These are phyloP conservation scores for Trametes versicolor DNA, from an alignment of 1,284 basidiomycete species.

Conservation along the genomic window DNA sequence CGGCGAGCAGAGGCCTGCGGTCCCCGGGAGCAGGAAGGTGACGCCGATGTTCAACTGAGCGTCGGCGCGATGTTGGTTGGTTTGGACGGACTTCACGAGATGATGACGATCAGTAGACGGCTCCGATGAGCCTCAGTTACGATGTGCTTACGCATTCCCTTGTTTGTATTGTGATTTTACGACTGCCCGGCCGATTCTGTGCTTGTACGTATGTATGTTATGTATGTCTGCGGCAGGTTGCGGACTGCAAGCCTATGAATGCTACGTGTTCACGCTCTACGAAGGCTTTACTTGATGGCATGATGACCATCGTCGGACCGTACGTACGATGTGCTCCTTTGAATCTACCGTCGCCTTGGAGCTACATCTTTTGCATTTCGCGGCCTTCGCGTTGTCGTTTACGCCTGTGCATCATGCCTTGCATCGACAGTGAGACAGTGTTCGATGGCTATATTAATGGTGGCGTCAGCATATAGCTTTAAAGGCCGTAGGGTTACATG, in stretches of 20 bases:
- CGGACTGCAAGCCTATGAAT: constrained; percentile 5
- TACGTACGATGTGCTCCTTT: no score
- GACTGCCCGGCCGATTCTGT: constrained; percentile 5
- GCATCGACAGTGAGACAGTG: no score
- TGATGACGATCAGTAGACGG: neutral
- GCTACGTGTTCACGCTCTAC: neutral
- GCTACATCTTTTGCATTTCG: no score
- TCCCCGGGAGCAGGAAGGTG: constrained; percentile 31
- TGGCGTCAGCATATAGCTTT: no score
- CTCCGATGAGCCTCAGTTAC: neutral
- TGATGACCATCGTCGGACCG: no score
- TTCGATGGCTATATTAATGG: no score
- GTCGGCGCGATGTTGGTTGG: no score
- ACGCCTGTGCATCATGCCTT: no score
- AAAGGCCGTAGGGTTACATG: no score
- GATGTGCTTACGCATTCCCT: neutral
- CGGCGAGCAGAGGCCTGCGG: constrained; percentile 13
- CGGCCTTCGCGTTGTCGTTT: no score
- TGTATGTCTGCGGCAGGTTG: neutral
- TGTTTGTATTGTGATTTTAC: constrained; percentile 12
- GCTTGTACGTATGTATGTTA: constrained; percentile 13
- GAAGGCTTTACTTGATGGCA: no score
- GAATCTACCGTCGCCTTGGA: no score
- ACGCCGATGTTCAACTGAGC: constrained; percentile 35
- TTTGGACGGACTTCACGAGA: neutral